Evolutionary conservation across 495 filamentous ascomycete species (phyloP).

Genomic region (Tuber melanosporum): DNA sequence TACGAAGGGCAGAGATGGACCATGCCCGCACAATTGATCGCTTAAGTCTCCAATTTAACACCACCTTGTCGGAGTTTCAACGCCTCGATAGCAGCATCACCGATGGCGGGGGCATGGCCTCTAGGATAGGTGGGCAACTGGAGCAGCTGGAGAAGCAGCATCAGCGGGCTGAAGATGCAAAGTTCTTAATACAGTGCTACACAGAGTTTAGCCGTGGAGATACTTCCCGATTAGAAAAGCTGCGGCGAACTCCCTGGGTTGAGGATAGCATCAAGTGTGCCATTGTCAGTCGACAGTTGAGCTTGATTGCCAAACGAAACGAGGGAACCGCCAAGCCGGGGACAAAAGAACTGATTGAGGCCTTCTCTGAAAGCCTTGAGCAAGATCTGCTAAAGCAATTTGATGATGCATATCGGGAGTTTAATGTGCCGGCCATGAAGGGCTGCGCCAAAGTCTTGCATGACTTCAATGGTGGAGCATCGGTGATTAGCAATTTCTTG

Average conservation of each 20-base stretch:
- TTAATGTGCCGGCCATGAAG: slow-evolving; percentile 93
- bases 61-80: slow-evolving; percentile 84
- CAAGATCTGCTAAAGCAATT: slow-evolving; percentile 94
- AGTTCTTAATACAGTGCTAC: slow-evolving; percentile 94
- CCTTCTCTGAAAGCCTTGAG: slow-evolving; percentile 90
- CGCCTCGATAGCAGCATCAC: slow-evolving; percentile 64
- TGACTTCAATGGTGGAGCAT: slow-evolving; percentile 91
- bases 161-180: slow-evolving; percentile 81
- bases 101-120: slow-evolving; percentile 69
- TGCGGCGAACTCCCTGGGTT: slow-evolving; percentile 39
- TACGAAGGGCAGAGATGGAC: slow-evolving; percentile 86
- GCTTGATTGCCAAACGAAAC: slow-evolving; percentile 39
- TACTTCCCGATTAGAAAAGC: slow-evolving; percentile 44
- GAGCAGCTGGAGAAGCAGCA: slow-evolving; percentile 92
- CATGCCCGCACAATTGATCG: slow-evolving; percentile 82
- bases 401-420: slow-evolving; percentile 86
- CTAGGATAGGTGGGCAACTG: slow-evolving; percentile 88
- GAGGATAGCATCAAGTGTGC: slow-evolving; percentile 42
- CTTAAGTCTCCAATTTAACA: slow-evolving; percentile 77
- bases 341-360: slow-evolving; percentile 86
- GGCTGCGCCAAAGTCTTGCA: slow-evolving; percentile 80
- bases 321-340: slow-evolving; percentile 50
- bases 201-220: slow-evolving; percentile 63
- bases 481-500: slow-evolving; percentile 89
- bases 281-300: slow-evolving; percentile 37